Evolutionary conservation across 768 basidiomycete genomes (phyloP).

Genomic region (Pulveroboletus sp.): DNA sequence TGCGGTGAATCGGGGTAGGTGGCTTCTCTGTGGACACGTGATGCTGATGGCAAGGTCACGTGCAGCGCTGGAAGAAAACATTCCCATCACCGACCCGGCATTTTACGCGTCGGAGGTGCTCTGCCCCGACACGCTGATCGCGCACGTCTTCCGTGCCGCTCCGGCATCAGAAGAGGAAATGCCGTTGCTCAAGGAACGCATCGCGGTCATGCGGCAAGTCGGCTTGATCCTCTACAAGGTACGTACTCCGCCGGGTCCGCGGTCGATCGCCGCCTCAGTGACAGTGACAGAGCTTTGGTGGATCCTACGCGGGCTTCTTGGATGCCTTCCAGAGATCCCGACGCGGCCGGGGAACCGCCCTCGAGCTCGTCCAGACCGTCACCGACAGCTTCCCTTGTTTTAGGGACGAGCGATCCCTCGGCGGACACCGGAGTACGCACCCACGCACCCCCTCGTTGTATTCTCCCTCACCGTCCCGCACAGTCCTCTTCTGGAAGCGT

Average conservation of each 20-base stretch:
- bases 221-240: conserved; percentile 69
- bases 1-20: conserved; percentile 71
- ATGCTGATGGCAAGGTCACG: background rate
- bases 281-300: conserved; percentile 51
- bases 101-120: conserved; percentile 70
- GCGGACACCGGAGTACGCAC: conserved; percentile 54
- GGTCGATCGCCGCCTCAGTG: conserved; percentile 8
- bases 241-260: conserved; percentile 23
- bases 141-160: conserved; percentile 62
- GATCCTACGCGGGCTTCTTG: conserved; percentile 66
- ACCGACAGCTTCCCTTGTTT: conserved; percentile 69
- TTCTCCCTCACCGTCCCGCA: background rate
- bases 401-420: conserved; percentile 59
- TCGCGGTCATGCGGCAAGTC: conserved; percentile 73
- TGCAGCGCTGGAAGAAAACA: conserved; percentile 67
- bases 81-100: conserved; percentile 72
- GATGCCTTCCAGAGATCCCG: conserved; percentile 52
- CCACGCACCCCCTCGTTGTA: background rate
- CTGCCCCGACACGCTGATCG: conserved; percentile 69
- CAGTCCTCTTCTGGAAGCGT: conserved; percentile 85
- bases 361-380: conserved; percentile 70
- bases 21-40: background rate
- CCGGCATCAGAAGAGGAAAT: conserved; percentile 55
- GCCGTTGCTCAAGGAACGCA: conserved; percentile 67
- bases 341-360: conserved; percentile 54